Conservation (phyloP, 345 rosid species). For the Eucalyptus curtisii region DNA sequence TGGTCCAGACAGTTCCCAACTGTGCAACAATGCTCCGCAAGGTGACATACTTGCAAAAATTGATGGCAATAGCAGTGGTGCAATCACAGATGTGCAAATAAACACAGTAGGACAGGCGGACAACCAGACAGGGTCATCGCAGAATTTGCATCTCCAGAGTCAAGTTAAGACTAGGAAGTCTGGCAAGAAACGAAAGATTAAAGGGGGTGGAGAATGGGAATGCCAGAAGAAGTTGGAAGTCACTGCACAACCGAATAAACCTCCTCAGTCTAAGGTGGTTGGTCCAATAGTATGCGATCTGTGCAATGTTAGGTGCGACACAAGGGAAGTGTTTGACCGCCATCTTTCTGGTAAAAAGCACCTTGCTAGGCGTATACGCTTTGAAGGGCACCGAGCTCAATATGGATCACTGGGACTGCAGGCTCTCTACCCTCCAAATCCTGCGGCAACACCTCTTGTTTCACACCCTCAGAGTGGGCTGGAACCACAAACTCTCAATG, state of each 20-base stretch:
- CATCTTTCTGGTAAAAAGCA: constrained; percentile 31
- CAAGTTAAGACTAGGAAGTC: not conserved
- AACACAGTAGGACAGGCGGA: not conserved
- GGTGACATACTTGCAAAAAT: not conserved
- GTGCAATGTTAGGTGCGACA: constrained; percentile 25
- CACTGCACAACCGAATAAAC: not conserved
- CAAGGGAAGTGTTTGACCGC: constrained; percentile 9
- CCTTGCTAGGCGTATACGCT: constrained; percentile 14
- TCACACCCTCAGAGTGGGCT: not conserved
- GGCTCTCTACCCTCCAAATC: constrained; percentile 23
- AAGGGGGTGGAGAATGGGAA: constrained; percentile 5
- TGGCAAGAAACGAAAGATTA: constrained; percentile 10
- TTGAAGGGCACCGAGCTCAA: constrained; percentile 13
- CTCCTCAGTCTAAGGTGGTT: constrained; percentile 9
- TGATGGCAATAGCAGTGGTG: not conserved
- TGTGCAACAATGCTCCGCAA: not conserved
- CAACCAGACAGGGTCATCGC: not conserved
- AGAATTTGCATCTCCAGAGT: not conserved
- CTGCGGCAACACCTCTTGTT: not conserved
- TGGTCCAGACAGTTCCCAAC: not conserved
- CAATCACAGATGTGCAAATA: not conserved
- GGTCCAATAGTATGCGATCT: constrained; percentile 17
- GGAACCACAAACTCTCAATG: not conserved
- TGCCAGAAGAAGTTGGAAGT: not conserved
- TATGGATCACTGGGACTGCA: constrained; percentile 14